Evolutionary conservation across 2,329 filamentous ascomycete species (phyloP).

Genomic region (Geosmithia putterillii): DNA sequence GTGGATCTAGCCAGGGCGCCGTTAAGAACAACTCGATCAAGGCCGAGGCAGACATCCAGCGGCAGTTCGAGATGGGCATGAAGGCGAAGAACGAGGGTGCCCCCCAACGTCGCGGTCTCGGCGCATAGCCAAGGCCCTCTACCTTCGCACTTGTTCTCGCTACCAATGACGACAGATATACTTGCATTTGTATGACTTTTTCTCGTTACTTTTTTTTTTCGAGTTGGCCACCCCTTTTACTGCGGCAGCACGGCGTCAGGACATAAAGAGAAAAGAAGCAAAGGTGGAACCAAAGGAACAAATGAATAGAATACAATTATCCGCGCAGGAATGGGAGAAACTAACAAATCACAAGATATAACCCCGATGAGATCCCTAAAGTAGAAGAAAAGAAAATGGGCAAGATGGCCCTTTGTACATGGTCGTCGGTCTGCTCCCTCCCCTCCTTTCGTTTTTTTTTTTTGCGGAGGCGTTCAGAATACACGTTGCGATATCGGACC

Average conservation of each 20-base stretch:
- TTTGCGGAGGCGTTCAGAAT: too few species aligned
- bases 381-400: not conserved
- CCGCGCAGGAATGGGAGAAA: not conserved
- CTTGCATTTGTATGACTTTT: not conserved
- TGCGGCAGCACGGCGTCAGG: slow-evolving; percentile 12
- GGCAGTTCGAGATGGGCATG: slow-evolving; percentile 44
- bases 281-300: slow-evolving; percentile 7
- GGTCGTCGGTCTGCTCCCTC: too few species aligned
- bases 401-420: too few species aligned
- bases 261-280: slow-evolving; percentile 10
- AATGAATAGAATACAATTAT: not conserved
- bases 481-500: too few species aligned
- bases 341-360: not conserved
- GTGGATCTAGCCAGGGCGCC: slow-evolving; percentile 3
- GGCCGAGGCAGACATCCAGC: slow-evolving; percentile 40
- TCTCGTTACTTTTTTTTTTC: not conserved
- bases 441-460: too few species aligned
- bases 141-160: not conserved
- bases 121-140: slow-evolving; percentile 30
- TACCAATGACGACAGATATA: not conserved
- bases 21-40: slow-evolving; percentile 20
- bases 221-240: not conserved
- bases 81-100: slow-evolving; percentile 40
- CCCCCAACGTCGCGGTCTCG: slow-evolving; percentile 37
- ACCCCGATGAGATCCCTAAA: too few species aligned